Conservation (phyloP, 768 basidiomycete species). For the Gymnopilus junonius region DNA sequence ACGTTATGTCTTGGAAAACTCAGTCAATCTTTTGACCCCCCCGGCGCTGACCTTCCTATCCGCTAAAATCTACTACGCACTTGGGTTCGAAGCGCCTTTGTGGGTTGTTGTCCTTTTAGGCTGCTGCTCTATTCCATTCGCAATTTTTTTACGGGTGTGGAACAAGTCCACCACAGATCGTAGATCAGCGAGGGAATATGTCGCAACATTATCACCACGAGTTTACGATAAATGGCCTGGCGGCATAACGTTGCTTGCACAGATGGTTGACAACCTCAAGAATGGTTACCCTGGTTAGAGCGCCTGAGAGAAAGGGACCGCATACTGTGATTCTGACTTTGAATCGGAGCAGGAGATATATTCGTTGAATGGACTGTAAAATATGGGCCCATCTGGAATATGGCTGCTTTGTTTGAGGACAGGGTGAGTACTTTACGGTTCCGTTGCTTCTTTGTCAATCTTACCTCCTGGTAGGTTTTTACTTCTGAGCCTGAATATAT, state of each 20-base stretch:
- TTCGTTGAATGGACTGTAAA: slow-evolving; percentile 22
- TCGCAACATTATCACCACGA: slow-evolving; percentile 35
- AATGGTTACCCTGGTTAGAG: slow-evolving; percentile 8
- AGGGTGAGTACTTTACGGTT: slow-evolving; percentile 29
- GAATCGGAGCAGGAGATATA: slow-evolving; percentile 30
- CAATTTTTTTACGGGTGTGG: slow-evolving; percentile 13
- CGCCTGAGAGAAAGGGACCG: neutral
- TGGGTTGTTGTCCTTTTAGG: slow-evolving; percentile 2
- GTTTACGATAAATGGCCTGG: slow-evolving; percentile 27
- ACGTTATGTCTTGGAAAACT: slow-evolving; percentile 24
- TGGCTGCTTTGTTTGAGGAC: slow-evolving; percentile 40
- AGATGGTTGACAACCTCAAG: slow-evolving; percentile 5
- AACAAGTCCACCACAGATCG: slow-evolving; percentile 11
- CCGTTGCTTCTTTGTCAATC: neutral
- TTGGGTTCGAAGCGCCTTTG: too few relatives aligned
- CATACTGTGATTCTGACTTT: neutral
- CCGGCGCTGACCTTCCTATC: slow-evolving; percentile 27
- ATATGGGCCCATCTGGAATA: slow-evolving; percentile 34
- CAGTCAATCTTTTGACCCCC: slow-evolving; percentile 27
- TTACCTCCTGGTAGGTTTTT: slow-evolving; percentile 38
- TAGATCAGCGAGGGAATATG: slow-evolving; percentile 18
- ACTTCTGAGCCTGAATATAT: slow-evolving; percentile 53
- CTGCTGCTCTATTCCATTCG: slow-evolving; percentile 13
- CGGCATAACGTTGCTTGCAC: neutral
- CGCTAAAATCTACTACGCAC: too few relatives aligned